phyloP scores from a whole-genome alignment of 345 rosid species.

The Laguncularia racemosa region DNA sequence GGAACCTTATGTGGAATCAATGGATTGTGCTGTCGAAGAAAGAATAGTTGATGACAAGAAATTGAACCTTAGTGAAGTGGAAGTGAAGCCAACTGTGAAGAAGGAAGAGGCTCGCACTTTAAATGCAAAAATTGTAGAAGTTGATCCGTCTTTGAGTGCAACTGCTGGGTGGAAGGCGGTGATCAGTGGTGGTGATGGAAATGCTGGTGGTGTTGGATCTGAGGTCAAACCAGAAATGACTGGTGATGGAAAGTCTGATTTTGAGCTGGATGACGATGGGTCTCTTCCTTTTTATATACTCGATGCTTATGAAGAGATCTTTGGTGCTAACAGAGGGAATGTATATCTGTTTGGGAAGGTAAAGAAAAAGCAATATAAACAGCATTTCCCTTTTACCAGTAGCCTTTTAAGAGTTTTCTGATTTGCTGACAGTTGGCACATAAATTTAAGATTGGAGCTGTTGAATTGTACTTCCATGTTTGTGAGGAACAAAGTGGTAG shows the following conservation, averaged over 20 bases:
- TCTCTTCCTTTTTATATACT: slow-evolving; percentile 66
- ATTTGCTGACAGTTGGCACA: too few relatives aligned
- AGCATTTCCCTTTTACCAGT: too few relatives aligned
- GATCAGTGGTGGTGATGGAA: slow-evolving; percentile 29
- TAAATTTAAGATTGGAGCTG: too few relatives aligned
- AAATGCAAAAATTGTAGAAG: slow-evolving; percentile 67
- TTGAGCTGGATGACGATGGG: slow-evolving; percentile 68
- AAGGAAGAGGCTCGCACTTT: slow-evolving; percentile 30
- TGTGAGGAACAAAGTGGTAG: too few relatives aligned
- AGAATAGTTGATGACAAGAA: slow-evolving; percentile 15
- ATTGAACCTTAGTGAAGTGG: slow-evolving; percentile 19
- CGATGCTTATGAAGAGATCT: slow-evolving; percentile 80
- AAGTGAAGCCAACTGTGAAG: slow-evolving; percentile 26
- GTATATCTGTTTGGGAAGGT: slow-evolving; percentile 94
- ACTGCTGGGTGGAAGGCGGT: slow-evolving; percentile 80
- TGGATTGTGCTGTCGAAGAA: slow-evolving; percentile 1
- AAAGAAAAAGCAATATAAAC: slow-evolving; percentile 2
- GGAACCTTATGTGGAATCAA: not conserved
- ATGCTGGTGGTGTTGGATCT: slow-evolving; percentile 10
- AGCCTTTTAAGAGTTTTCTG: too few relatives aligned
- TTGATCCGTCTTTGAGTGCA: slow-evolving; percentile 65
- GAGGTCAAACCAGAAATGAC: slow-evolving; percentile 21
- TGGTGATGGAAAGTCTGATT: slow-evolving; percentile 40
- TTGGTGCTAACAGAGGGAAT: slow-evolving; percentile 75
- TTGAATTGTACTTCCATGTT: too few relatives aligned